phyloP scores from a whole-genome alignment of 495 filamentous ascomycete species.

The Aspergillus baeticus region DNA sequence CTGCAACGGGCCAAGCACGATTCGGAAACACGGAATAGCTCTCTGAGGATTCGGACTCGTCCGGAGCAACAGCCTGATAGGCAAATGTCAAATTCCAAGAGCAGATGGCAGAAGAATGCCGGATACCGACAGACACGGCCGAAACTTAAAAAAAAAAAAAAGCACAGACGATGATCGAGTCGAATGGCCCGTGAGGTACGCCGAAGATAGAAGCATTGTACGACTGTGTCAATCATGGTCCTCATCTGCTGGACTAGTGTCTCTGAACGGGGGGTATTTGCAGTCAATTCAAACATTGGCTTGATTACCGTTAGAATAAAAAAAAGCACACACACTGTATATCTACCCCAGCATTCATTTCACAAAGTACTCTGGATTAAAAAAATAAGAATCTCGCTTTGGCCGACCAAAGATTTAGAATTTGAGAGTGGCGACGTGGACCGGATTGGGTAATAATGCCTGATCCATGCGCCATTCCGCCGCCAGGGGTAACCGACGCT shows the following conservation, averaged over 20 bases:
- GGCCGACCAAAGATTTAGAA: background rate
- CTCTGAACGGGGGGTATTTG: background rate
- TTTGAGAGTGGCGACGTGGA: background rate
- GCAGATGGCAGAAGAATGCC: background rate
- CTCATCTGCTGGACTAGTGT: too few relatives aligned
- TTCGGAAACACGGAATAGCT: background rate
- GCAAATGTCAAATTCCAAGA: background rate
- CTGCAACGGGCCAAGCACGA: conserved; percentile 3
- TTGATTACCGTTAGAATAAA: background rate
- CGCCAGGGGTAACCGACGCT: conserved; percentile 8
- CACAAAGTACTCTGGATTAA: background rate
- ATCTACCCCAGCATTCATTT: too few relatives aligned
- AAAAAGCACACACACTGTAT: background rate
- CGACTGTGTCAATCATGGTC: background rate
- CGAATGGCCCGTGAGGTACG: conserved; percentile 6
- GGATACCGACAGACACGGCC: background rate
- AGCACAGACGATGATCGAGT: conserved; percentile 4
- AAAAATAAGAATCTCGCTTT: background rate
- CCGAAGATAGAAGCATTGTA: background rate
- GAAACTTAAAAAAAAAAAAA: conserved; percentile 4
- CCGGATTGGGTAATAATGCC: background rate
- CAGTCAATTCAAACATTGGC: background rate
- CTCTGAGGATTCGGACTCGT: background rate
- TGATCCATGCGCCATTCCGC: background rate
- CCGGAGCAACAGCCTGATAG: background rate